Conservation (phyloP, 805 yeast genomes). For the Clavispora carvajalis region DNA sequence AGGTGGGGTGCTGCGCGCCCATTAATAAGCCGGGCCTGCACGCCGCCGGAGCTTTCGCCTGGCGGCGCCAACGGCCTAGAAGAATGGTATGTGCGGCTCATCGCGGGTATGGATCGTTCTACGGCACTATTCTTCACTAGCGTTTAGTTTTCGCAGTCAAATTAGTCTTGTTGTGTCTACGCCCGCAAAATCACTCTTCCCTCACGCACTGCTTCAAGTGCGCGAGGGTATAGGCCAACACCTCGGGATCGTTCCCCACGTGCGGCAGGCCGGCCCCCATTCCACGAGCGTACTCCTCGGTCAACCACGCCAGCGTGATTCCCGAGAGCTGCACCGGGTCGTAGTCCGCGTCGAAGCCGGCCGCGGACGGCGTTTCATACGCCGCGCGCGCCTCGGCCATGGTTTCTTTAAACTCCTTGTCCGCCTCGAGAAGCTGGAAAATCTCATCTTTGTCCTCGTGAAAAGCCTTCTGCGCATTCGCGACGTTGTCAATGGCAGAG, state of each 20-base stretch:
- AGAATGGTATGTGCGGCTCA: too few species aligned
- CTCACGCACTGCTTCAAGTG: slow-evolving; percentile 28
- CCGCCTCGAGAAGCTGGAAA: slow-evolving; percentile 26
- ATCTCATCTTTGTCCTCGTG: slow-evolving; percentile 41
- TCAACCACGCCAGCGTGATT: slow-evolving; percentile 18
- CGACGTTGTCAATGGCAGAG: slow-evolving; percentile 31
- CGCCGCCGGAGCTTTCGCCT: too few species aligned
- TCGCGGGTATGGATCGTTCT: too few species aligned
- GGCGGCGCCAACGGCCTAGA: too few species aligned
- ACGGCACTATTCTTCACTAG: too few species aligned
- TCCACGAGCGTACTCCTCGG: slow-evolving; percentile 15
- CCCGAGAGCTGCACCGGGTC: slow-evolving; percentile 24
- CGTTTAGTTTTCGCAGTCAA: too few species aligned
- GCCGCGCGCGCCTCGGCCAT: slow-evolving; percentile 20
- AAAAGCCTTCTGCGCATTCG: slow-evolving; percentile 33
- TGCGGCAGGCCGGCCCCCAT: background rate
- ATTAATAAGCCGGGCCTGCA: background rate
- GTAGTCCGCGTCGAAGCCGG: slow-evolving; percentile 13
- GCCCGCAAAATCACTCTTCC: too few species aligned
- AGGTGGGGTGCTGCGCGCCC: too few species aligned
- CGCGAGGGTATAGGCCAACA: slow-evolving; percentile 18
- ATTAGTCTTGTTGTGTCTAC: too few species aligned
- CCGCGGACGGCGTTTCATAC: slow-evolving; percentile 6
- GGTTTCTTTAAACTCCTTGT: slow-evolving; percentile 21
- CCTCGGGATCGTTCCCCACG: slow-evolving; percentile 12